Evolutionary conservation across 169 alveolate species (phyloP), one percentile per base, ranked within the genome.

Genomic region (Plasmodium billcollinsi): DNA sequence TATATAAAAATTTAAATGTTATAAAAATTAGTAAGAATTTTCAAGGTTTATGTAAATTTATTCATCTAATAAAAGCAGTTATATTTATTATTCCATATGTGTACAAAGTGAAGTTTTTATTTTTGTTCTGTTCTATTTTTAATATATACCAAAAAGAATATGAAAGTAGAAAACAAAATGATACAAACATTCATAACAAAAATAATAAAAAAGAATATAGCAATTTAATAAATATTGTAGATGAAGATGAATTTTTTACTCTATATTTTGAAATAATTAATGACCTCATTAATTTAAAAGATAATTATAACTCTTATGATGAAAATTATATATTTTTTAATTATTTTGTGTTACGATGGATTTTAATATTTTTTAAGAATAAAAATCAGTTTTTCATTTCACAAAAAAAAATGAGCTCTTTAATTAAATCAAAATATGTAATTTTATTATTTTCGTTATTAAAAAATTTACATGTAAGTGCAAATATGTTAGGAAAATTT

Each of bases 281-380:
- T 12, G 69, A 72, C 15, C 72, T 85, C 21, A 45, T 70, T 29
- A 69, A 58, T 70, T 18, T 85, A 20, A 24, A 71, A 6, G 47
- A 59, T 50, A 85, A 85, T 85, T 85, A 85, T 59, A 85, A 85
- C 39, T 47, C 54, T 39, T 85, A 85, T 65, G 92, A 85, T 62
- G 88, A 61, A 61, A 21, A 61, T 62, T 85, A 71, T 54, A 61
- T 1, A 18, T 47, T 59, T 15, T 85, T 71, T 61, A 85, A 59
- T 18, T 85, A 43, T 65, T 85, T 85, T 63, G 75, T 85, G 9
- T 71, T 85, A 43, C 70, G 92, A 14, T 85, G 92, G 92, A 71
- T 85, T 14, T 85, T 85, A 52, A 67, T 85, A 9, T 85, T 58
- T 49, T 85, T 70, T 67, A 73, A 70, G 21, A 85, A 85, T 52